Evolutionary conservation across 192 early-diverging fungal genomes (phyloP), one percentile per base, ranked within the genome.

Genomic region (Coemansia sp.): DNA sequence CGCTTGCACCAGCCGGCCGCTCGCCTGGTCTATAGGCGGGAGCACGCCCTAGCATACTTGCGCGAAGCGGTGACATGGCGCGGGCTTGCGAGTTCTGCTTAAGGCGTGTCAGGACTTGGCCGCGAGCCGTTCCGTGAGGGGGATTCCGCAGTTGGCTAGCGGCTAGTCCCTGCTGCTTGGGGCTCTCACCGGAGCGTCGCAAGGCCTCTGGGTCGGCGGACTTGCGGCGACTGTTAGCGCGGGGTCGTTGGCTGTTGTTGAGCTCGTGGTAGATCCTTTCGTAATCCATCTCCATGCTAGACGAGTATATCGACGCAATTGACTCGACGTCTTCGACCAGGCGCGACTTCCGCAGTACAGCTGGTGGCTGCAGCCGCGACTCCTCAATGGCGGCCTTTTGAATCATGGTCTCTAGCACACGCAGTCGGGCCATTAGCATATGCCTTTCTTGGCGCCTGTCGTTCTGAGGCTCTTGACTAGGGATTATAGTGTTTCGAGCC

Each of bases 341-440:
- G 20, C 66, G 81, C 41, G 73, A 44, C 41, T 65, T 36, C 24
- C 55, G 70, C 16, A 76, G 54, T n/a, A 42, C 67, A 1, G 76
- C 67, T 9, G 76, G 73, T 18, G 81, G 81, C 70, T 76, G 76
- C 49, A 78, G 59, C 3, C 81, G 81, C 13, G 81, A 72, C 34
- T 78, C 76, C 33, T 76, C 76, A 1, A 84, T 78, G n/a, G 73
- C 67, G 3, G 70, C 22, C 60, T 71, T 75, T 41, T 84, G 81
- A 20, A 84, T 73, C 67, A 84, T 78, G n/a, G 61, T 55, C 52
- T 84, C 81, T 15, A 78, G 65, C 43, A 84, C 73, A 31, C 81
- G 81, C 63, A 78, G 54, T 1, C 71, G 73, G 29, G 76, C 70
- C 60, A 84, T 57, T 33, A 76, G 31, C 63, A 76, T 63, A 18